phyloP scores from a whole-genome alignment of 164 flowering plant species.

The Protea cynaroides region DNA sequence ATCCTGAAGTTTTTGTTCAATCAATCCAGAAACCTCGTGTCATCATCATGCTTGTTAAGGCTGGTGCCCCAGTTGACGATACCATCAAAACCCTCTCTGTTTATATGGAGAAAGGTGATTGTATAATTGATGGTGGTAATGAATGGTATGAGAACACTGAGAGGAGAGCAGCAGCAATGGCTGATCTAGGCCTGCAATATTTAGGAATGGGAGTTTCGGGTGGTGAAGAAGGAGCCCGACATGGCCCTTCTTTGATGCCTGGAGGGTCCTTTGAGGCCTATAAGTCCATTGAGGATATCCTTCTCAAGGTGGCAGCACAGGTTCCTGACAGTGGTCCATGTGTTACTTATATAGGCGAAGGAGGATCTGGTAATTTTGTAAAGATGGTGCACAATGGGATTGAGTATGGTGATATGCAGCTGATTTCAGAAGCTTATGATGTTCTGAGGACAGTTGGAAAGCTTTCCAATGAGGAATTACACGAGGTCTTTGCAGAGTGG shows the following conservation, averaged over 20 bases:
- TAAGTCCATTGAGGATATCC: constrained; percentile 57
- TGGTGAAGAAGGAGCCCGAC: constrained; percentile 78
- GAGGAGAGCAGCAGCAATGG: constrained; percentile 53
- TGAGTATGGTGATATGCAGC: constrained; percentile 79
- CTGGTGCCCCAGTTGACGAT: constrained; percentile 74
- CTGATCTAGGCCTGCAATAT: constrained; percentile 52
- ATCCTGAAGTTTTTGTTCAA: constrained; percentile 51
- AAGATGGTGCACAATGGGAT: constrained; percentile 83
- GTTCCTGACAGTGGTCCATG: constrained; percentile 75
- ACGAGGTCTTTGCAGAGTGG: constrained; percentile 53
- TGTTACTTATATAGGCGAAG: constrained; percentile 67
- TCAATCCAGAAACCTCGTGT: constrained; percentile 63
- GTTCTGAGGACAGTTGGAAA: constrained; percentile 61
- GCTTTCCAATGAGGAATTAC: constrained; percentile 54
- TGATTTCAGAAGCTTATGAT: constrained; percentile 69
- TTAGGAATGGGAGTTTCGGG: constrained; percentile 87
- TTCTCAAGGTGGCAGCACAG: constrained; percentile 69
- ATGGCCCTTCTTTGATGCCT: constrained; percentile 80
- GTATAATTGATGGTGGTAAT: constrained; percentile 73
- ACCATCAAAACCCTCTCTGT: constrained; percentile 61
- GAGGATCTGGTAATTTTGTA: constrained; percentile 76
- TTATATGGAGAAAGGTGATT: constrained; percentile 59
- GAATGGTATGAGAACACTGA: constrained; percentile 81
- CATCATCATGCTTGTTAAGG: constrained; percentile 71
- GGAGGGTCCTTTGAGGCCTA: constrained; percentile 70